phyloP scores from a whole-genome alignment of 73 alveolate species.

The Paramecium caudatum region DNA sequence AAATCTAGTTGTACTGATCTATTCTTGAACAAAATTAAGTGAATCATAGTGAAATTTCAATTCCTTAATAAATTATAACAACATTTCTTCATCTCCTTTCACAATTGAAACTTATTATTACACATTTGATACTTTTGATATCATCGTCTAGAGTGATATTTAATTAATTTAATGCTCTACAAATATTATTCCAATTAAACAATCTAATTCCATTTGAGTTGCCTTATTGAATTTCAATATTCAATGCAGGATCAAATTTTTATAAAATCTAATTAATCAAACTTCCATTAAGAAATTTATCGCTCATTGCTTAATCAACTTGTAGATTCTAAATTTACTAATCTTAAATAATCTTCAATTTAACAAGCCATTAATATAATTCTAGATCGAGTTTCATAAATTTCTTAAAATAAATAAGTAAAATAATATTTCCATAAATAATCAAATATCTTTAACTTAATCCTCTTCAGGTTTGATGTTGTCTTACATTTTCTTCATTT shows the following conservation, averaged over 20 bases:
- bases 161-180: neutral
- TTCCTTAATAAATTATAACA: constrained; percentile 5
- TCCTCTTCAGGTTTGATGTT: constrained; percentile 1
- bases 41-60: constrained; percentile 18
- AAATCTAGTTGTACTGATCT: constrained; percentile 16
- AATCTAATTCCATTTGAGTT: constrained; percentile 11
- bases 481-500: constrained; percentile 26
- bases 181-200: constrained; percentile 54
- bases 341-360: neutral
- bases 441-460: no score
- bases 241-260: neutral
- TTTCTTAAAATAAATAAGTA: no score
- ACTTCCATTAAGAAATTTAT: constrained; percentile 22
- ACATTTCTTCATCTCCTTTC: constrained; percentile 57
- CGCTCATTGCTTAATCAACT: constrained; percentile 37
- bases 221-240: constrained; percentile 17
- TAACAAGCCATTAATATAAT: constrained; percentile 33
- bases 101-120: constrained; percentile 32
- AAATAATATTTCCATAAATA: no score
- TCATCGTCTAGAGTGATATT: constrained; percentile 49
- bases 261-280: neutral
- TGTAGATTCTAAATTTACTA: neutral
- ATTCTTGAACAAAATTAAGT: neutral
- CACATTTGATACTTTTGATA: constrained; percentile 3
- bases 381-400: constrained; percentile 66